A percentile compares a stretch with the other conserved stretches of the same genome.
These are phyloP conservation scores for Vitis cinerea DNA, from an alignment of 164 flowering plant genomes.

Conservation along the genomic window DNA sequence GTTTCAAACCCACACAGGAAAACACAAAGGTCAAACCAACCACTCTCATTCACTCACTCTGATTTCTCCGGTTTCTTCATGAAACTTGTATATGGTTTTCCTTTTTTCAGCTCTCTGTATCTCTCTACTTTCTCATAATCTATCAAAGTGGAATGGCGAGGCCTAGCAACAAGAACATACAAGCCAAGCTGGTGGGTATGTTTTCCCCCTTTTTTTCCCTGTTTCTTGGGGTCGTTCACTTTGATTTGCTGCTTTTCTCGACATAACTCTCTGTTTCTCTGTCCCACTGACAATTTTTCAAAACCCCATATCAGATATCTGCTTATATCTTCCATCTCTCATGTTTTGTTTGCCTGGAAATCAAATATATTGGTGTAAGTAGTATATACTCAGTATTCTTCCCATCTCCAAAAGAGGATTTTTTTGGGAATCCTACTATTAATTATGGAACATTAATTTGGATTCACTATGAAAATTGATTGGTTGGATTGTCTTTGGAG, in stretches of 20 bases:
- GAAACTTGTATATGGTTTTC: too few relatives aligned
- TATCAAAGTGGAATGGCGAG: constrained; percentile 27
- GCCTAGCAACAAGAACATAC: constrained; percentile 42
- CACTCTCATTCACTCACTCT: too few relatives aligned
- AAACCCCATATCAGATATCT: not conserved
- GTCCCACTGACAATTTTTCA: not conserved
- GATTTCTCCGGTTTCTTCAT: not conserved
- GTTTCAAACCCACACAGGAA: too few relatives aligned
- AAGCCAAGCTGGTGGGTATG: constrained; percentile 70
- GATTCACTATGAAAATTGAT: not conserved
- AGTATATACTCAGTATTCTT: too few relatives aligned
- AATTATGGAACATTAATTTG: too few relatives aligned
- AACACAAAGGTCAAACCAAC: too few relatives aligned
- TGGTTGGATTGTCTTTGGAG: not conserved
- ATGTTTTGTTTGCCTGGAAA: too few relatives aligned
- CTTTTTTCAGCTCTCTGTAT: not conserved
- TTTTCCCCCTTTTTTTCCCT: not conserved
- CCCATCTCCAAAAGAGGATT: too few relatives aligned
- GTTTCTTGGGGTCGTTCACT: not conserved
- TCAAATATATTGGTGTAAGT: too few relatives aligned
- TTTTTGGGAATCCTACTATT: too few relatives aligned
- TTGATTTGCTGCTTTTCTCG: not conserved
- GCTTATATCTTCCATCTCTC: too few relatives aligned
- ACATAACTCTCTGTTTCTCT: not conserved
- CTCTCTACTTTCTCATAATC: not conserved